Conservation (phyloP, 139 green algal species). For the Chloropicon primus region DNA sequence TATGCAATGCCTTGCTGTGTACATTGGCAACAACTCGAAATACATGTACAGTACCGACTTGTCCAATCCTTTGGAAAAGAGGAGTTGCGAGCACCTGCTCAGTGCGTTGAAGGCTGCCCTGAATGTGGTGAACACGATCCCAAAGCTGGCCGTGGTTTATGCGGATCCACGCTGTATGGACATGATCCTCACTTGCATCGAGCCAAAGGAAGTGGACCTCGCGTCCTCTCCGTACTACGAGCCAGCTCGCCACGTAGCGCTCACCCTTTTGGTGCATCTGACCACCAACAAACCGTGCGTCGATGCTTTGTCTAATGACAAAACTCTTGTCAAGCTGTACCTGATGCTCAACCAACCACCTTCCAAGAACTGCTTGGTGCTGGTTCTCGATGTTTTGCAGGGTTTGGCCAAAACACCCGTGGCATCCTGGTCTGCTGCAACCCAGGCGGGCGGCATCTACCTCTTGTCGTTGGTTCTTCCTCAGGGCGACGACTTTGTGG, state of each 20-base stretch:
- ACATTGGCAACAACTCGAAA: conserved; percentile 12
- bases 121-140: neutral
- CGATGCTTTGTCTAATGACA: neutral
- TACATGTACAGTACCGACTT: neutral
- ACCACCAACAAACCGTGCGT: neutral
- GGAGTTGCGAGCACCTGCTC: neutral
- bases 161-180: neutral
- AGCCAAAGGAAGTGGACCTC: neutral
- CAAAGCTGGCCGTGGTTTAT: neutral
- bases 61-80: too few species aligned
- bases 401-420: neutral
- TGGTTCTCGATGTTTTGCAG: neutral
- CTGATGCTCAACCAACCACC: neutral
- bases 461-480: neutral
- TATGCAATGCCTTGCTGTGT: conserved; percentile 51
- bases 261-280: neutral
- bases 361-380: neutral
- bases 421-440: neutral
- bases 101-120: neutral
- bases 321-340: neutral
- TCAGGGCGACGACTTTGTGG: neutral
- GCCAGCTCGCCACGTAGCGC: neutral
- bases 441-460: neutral
- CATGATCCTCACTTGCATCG: neutral
- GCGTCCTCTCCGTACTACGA: neutral